Conservation (phyloP, 106 monocot species). For the Acorus gramineus region DNA sequence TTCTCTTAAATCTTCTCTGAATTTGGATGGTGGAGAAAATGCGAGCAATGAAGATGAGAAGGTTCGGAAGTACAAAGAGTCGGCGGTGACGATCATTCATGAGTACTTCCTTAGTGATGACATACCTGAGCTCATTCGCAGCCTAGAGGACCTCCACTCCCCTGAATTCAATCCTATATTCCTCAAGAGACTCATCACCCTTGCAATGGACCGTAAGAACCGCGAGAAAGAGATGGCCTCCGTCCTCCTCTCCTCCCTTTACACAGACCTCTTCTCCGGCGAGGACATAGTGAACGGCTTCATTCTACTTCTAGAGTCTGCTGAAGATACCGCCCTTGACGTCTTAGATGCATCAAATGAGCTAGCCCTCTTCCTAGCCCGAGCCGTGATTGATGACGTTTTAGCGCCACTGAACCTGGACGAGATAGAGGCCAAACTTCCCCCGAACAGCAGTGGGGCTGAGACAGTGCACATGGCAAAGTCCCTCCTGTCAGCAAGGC, state of each 20-base stretch:
- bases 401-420: conserved; percentile 58
- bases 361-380: conserved; percentile 69
- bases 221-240: conserved; percentile 92
- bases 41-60: conserved; percentile 28
- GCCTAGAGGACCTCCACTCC: conserved; percentile 52
- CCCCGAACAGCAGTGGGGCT: conserved; percentile 36
- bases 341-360: conserved; percentile 76
- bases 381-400: conserved; percentile 79
- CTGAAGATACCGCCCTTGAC: conserved; percentile 70
- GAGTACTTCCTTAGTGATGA: conserved; percentile 89
- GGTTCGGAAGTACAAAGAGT: conserved; percentile 50
- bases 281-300: conserved; percentile 79
- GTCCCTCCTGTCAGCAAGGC: conserved; percentile 52
- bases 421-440: conserved; percentile 46
- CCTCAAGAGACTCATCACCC: conserved; percentile 71
- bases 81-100: conserved; percentile 51
- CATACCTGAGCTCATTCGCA: conserved; percentile 66
- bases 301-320: conserved; percentile 63
- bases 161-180: conserved; percentile 74
- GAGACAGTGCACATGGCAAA: conserved; percentile 62
- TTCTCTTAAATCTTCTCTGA: conserved; percentile 14
- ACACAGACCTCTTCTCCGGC: conserved; percentile 40
- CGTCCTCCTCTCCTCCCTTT: conserved; percentile 55
- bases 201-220: conserved; percentile 79
- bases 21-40: conserved; percentile 10